These are phyloP conservation scores for Coniosporium apollinis DNA, from an alignment of 495 filamentous ascomycete genomes.

Conservation along the genomic window DNA sequence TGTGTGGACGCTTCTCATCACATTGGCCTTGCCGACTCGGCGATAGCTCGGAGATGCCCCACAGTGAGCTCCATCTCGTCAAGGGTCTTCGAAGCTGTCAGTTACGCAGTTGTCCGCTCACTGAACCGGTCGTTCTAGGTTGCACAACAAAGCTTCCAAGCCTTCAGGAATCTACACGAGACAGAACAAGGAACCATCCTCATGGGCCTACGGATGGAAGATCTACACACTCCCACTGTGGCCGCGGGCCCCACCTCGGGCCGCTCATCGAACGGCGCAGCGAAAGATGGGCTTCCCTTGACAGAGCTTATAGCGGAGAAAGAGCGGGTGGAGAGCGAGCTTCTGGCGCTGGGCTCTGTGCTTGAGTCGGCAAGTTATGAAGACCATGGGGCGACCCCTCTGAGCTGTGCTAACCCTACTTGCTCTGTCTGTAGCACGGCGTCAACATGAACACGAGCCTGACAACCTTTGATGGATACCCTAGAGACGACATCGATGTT, in stretches of 20 bases:
- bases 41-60: too few relatives aligned
- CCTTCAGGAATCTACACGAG: too few relatives aligned
- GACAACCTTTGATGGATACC: conserved; percentile 84
- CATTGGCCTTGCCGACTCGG: too few relatives aligned
- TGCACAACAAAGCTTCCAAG: too few relatives aligned
- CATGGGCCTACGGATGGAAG: conserved; percentile 2
- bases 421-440: conserved; percentile 46
- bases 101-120: too few relatives aligned
- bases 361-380: conserved; percentile 57
- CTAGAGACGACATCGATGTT: conserved; percentile 84
- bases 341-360: conserved; percentile 67
- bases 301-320: conserved; percentile 53
- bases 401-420: too few relatives aligned
- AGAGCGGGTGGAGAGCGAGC: conserved; percentile 65
- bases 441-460: conserved; percentile 85
- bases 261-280: conserved; percentile 15
- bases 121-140: too few relatives aligned
- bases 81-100: too few relatives aligned
- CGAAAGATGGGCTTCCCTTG: conserved; percentile 17
- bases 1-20: too few relatives aligned
- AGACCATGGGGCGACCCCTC: too few relatives aligned
- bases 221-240: conserved; percentile 27
- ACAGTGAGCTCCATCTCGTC: too few relatives aligned
- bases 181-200: not conserved
- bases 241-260: conserved; percentile 22